These are phyloP conservation scores for Boletus rubescentipes DNA, from an alignment of 768 basidiomycete genomes.

Conservation along the genomic window DNA sequence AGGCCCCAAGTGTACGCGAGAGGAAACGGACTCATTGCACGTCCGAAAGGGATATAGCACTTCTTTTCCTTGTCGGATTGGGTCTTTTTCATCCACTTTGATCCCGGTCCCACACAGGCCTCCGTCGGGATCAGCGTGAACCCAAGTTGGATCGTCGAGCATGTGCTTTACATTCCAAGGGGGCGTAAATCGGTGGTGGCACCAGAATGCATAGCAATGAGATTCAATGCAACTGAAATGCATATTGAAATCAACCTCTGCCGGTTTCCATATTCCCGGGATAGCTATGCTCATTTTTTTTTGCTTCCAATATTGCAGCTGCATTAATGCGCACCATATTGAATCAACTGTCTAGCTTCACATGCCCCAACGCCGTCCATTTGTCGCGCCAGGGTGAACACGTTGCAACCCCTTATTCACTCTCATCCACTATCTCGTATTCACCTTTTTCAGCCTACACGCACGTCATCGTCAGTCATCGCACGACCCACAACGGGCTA, in stretches of 20 bases:
- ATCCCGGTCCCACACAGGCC: not conserved
- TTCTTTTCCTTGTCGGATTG: not conserved
- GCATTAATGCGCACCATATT: too few species aligned
- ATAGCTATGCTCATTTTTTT: not conserved
- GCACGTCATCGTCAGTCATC: not conserved
- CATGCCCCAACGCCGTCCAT: not conserved
- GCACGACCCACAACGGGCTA: not conserved
- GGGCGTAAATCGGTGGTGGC: not conserved
- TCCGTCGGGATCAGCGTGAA: slow-evolving; percentile 1
- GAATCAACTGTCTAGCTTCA: too few species aligned
- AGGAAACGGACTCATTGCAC: not conserved
- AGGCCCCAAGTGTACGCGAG: not conserved
- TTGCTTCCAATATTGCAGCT: too few species aligned
- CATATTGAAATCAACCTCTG: not conserved
- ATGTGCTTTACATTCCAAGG: slow-evolving; percentile 1
- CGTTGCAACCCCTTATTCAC: slow-evolving; percentile 16
- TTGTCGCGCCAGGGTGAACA: not conserved
- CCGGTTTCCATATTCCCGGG: not conserved
- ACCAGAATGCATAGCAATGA: not conserved
- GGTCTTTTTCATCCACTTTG: not conserved
- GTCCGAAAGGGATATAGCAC: not conserved
- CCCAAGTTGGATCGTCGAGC: not conserved
- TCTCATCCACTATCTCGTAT: slow-evolving; percentile 62
- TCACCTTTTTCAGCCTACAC: slow-evolving; percentile 67
- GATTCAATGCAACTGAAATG: not conserved